phyloP scores from a whole-genome alignment of 2,329 filamentous ascomycete species.

The Amphichorda felina region DNA sequence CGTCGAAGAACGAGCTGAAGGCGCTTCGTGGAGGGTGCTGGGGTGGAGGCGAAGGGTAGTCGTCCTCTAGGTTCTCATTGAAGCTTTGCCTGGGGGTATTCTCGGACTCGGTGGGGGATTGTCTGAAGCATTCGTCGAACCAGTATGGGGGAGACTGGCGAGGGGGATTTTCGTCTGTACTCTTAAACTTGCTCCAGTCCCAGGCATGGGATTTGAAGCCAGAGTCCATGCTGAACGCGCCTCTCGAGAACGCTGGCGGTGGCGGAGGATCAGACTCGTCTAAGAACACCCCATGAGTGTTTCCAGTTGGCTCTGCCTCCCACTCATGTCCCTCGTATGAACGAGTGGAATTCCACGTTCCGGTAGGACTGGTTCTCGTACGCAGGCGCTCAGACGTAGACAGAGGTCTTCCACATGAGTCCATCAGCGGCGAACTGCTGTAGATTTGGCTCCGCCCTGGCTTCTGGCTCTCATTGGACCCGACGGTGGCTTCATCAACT shows the following conservation, averaged over 20 bases:
- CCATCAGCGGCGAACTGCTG: neutral
- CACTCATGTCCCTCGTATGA: neutral
- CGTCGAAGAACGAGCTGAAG: slow-evolving; percentile 2
- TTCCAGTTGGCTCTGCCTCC: no score
- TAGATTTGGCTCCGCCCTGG: neutral
- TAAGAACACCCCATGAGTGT: no score
- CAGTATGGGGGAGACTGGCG: neutral
- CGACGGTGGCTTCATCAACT: neutral
- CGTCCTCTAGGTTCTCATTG: no score
- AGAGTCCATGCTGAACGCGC: slow-evolving; percentile 2
- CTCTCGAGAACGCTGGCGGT: neutral
- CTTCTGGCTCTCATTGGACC: neutral
- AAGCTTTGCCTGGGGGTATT: no score
- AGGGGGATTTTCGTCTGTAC: neutral
- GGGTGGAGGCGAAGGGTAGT: neutral
- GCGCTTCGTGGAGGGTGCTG: neutral
- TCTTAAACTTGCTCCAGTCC: neutral
- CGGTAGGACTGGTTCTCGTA: neutral
- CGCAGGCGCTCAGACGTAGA: slow-evolving; percentile 1
- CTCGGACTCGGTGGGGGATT: neutral
- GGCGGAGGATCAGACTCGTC: neutral
- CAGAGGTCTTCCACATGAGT: neutral
- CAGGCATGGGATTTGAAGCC: slow-evolving; percentile 1
- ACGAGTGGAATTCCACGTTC: neutral
- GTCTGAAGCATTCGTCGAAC: neutral